Evolutionary conservation across 768 basidiomycete species (phyloP).

Genomic region (Tricholoma sp.): DNA sequence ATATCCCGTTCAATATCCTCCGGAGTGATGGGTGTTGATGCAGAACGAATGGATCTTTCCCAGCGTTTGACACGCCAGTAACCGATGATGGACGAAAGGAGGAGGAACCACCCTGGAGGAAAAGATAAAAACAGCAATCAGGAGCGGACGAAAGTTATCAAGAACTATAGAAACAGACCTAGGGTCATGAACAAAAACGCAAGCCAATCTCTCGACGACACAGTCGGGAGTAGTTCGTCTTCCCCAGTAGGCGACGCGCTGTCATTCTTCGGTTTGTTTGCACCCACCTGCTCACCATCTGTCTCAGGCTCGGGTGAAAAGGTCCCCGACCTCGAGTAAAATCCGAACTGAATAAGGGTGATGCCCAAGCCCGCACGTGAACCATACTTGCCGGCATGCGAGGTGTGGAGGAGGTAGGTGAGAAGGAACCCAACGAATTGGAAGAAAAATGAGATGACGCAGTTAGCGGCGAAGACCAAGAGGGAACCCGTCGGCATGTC

Average conservation of each 20-base stretch:
- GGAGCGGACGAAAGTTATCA: not conserved
- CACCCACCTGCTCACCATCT: not conserved
- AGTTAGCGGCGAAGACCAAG: constrained; percentile 67
- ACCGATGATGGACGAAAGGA: constrained; percentile 76
- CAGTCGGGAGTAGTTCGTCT: constrained; percentile 23
- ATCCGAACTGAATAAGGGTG: constrained; percentile 90
- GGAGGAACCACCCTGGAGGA: constrained; percentile 77
- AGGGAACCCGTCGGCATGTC: constrained; percentile 82
- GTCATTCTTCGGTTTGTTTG: not conserved
- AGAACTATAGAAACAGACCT: constrained; percentile 36
- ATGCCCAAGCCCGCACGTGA: constrained; percentile 94
- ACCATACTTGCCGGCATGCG: constrained; percentile 91
- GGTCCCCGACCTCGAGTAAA: constrained; percentile 51
- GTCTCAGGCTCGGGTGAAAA: constrained; percentile 21
- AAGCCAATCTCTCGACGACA: constrained; percentile 78
- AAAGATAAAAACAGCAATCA: not conserved
- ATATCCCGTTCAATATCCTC: constrained; percentile 50
- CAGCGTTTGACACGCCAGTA: constrained; percentile 85
- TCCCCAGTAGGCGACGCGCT: constrained; percentile 29
- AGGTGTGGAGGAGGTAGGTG: constrained; percentile 87
- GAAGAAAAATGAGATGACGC: constrained; percentile 92
- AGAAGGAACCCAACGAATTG: constrained; percentile 92
- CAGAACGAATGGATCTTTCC: constrained; percentile 63
- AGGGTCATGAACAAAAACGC: constrained; percentile 90
- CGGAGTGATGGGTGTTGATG: constrained; percentile 30